phyloP scores from a whole-genome alignment of 192 early-diverging fungal genomes.

The Pilaira anomala region DNA sequence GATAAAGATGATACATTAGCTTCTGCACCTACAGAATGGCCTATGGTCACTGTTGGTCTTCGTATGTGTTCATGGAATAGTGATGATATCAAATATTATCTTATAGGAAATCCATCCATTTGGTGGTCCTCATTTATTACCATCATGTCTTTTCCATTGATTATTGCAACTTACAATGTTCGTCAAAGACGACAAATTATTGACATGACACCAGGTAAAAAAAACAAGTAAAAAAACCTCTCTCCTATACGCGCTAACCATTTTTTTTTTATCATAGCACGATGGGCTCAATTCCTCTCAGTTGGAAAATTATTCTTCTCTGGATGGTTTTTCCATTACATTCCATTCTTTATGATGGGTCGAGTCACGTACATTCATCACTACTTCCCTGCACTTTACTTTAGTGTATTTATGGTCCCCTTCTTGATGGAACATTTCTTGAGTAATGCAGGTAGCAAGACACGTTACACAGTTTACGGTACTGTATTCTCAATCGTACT shows the following conservation, averaged over 20 bases:
- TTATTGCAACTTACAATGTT: slow-evolving; percentile 50
- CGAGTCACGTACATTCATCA: slow-evolving; percentile 96
- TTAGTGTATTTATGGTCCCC: slow-evolving; percentile 77
- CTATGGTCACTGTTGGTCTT: slow-evolving; percentile 77
- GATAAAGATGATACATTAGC: slow-evolving; percentile 86
- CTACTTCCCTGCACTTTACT: slow-evolving; percentile 95
- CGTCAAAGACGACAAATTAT: slow-evolving; percentile 60
- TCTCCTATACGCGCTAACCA: neutral
- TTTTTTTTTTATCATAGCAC: neutral
- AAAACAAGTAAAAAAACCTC: neutral
- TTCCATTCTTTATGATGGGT: slow-evolving; percentile 95
- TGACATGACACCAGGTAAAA: slow-evolving; percentile 49
- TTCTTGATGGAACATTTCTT: slow-evolving; percentile 74
- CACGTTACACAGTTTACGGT: neutral
- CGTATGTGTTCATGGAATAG: slow-evolving; percentile 95
- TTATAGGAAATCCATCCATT: slow-evolving; percentile 89
- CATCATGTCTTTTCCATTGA: slow-evolving; percentile 35
- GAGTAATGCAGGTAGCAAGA: neutral
- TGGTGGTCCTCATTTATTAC: slow-evolving; percentile 78
- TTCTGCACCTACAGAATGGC: slow-evolving; percentile 87
- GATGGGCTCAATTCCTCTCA: slow-evolving; percentile 55
- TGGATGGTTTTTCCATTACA: slow-evolving; percentile 95
- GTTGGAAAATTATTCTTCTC: slow-evolving; percentile 68
- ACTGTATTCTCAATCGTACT: slow-evolving; percentile 40
- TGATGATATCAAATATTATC: slow-evolving; percentile 79